Evolutionary conservation across 2,329 filamentous ascomycete species (phyloP), one percentile per base, ranked within the genome.

Genomic region (Calycina herbarum): DNA sequence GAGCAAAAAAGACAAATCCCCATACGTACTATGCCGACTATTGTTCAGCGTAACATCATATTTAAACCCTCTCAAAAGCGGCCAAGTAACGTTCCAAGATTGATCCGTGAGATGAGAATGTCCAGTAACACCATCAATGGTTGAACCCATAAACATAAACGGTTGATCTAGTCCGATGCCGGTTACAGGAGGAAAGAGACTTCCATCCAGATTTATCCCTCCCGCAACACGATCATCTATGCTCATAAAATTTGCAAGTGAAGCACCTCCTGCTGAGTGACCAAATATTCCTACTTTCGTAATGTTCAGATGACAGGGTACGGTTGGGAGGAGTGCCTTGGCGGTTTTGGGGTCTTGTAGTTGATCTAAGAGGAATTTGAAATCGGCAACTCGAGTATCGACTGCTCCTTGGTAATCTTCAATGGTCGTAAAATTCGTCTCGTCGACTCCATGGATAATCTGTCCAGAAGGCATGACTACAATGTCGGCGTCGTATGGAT

Each of bases 401-500:
- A 76, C 63, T 5, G 70, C 57, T 35, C 54, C 61, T 24, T 63
- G 54, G 15, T 57, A 61, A 35, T 62, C 64, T 10, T 68, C 61
- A 6, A 56, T 61, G 57, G 70, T 64, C 8, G 61, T 64, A 3
- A 62, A 70, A 24, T 75, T 69, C 56, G 68, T 24, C 13, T 61
- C 38, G 11, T 51, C 59, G 35, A 60, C 38, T 10, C 60, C 56
- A 27, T 60, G 75, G 27, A 75, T 72, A 7, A 77, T 66, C 2
- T 70, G 73, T 5, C 75, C 78, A 63, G 79, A 72, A 1, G 77
- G 76, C 59, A 78, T 80, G 58, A 79, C 73, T 11, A 82, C 76
- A 15, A 82, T 76, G 35, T 76, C 71, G 2, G 78, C 76, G 59
- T 82, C 80, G 62, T 79, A 76, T 0, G 80, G 78, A 64, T 82